Conservation (phyloP, 768 basidiomycete genomes). For the Lentinula raphanica region DNA sequence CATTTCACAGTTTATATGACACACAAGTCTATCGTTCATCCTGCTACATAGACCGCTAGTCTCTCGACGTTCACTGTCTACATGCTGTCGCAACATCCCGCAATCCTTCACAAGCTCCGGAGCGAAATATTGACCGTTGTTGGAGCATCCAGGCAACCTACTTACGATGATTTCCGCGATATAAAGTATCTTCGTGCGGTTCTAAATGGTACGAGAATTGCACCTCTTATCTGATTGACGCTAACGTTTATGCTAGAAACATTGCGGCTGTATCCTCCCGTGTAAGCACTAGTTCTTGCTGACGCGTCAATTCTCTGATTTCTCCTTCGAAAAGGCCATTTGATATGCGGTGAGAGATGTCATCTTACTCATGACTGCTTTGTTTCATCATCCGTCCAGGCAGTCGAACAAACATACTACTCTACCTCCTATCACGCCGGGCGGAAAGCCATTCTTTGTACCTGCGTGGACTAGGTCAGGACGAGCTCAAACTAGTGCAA, state of each 20-base stretch:
- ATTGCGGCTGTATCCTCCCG: constrained; percentile 49
- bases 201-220: constrained; percentile 38
- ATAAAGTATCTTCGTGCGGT: constrained; percentile 58
- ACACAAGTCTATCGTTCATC: not conserved
- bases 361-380: not conserved
- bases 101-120: constrained; percentile 39
- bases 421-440: constrained; percentile 15
- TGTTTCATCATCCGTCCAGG: constrained; percentile 8
- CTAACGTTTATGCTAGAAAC: constrained; percentile 31
- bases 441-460: constrained; percentile 22
- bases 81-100: constrained; percentile 48
- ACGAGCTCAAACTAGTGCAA: not conserved
- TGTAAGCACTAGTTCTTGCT: constrained; percentile 12
- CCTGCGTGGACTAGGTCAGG: constrained; percentile 25
- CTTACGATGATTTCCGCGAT: constrained; percentile 49
- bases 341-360: not conserved
- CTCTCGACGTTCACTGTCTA: constrained; percentile 51
- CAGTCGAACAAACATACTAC: constrained; percentile 12
- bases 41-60: constrained; percentile 36
- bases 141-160: constrained; percentile 38
- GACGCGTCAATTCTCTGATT: not conserved
- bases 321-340: constrained; percentile 14
- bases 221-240: not conserved
- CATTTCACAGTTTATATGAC: too few relatives aligned
- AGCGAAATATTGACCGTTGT: constrained; percentile 44